Base-by-base conservation (phyloP, 2,329 filamentous ascomycete species). In the Diaporthe sp. region DNA sequence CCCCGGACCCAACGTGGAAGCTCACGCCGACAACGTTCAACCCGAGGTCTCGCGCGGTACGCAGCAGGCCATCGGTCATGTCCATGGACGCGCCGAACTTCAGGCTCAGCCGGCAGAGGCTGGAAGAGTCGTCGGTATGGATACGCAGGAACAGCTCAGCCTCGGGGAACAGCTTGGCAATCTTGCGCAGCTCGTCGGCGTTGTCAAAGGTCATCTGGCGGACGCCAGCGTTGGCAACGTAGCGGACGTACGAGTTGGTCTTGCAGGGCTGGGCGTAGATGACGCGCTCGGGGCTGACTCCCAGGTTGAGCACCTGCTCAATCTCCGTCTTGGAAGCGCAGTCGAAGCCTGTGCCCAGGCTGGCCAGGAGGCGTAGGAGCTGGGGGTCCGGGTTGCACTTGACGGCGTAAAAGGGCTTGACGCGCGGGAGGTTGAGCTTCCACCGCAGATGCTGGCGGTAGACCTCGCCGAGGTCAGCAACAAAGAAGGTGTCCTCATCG, bases 181-280 rank as follows among this genome's bases (percentile, higher is more conserved):
- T 96, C 90, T 99, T 99, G 91, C 96, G 95, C 71, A 99, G 91
- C 89, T 99, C 97, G 84, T 99, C 97, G 83, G 94, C 92, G 81
- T 99, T 99, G 90, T 99, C 97, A 83, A 99, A 98, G 3, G 97
- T 99, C 96, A 99, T 98, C 89, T 98, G 95, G 87, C 94, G 96
- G 83, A 99, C 97, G 79, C 94, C 94, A 79, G 93, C 89, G 82
- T 92, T 90, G 82, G 94, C 92, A 78, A 97, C 97, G 82, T 96
- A 98, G 82, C 96, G 95, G 77, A 99, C 90, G 85, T 98, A 98
- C 65, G 96, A 98, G 88, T 97, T 98, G 81, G 97, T 99, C 92
- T 99, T 99, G 94, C 97, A 98, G 74, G 97, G 97, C 87, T 99
- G 97, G 68, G 97, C 97, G 83, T 98, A 99, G 87, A 99, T 98